Evolutionary conservation across 1,284 basidiomycete genomes (phyloP).

Genomic region (Moesziomyces sp.): DNA sequence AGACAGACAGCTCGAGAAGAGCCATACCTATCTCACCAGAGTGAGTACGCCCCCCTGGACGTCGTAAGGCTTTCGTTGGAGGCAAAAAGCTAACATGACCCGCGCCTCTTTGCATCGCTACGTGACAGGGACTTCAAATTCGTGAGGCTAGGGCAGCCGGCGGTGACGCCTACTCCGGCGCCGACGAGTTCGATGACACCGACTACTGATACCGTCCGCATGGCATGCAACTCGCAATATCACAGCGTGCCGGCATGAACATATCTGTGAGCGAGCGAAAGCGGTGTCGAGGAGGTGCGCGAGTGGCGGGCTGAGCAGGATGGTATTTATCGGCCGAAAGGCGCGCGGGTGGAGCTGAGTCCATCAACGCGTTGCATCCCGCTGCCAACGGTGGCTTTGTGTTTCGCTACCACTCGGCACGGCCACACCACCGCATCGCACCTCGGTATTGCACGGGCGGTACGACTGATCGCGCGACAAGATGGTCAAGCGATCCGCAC

Average conservation of each 20-base stretch:
- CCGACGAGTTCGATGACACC: conserved; percentile 33
- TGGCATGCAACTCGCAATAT: neutral
- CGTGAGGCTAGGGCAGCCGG: conserved; percentile 22
- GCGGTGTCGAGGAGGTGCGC: too few species aligned
- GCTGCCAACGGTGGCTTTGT: neutral
- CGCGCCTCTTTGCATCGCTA: neutral
- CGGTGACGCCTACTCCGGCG: conserved; percentile 17
- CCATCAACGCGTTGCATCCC: neutral
- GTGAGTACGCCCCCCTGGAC: conserved; percentile 1
- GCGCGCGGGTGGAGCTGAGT: neutral
- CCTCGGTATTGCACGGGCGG: neutral
- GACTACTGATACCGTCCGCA: conserved; percentile 17
- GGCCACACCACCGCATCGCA: neutral
- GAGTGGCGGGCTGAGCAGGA: too few species aligned
- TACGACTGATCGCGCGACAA: conserved; percentile 4
- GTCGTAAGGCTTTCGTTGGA: neutral
- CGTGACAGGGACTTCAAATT: conserved; percentile 11
- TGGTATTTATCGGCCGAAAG: neutral
- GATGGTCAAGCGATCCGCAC: conserved; percentile 63
- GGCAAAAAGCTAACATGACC: neutral
- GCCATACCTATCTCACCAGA: conserved; percentile 27
- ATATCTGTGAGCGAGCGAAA: neutral
- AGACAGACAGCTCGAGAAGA: conserved; percentile 38
- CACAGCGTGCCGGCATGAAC: neutral
- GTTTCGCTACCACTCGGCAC: neutral